Base-by-base conservation (phyloP, 2,329 filamentous ascomycete species). In the Pseudocercospora eumusae region DNA sequence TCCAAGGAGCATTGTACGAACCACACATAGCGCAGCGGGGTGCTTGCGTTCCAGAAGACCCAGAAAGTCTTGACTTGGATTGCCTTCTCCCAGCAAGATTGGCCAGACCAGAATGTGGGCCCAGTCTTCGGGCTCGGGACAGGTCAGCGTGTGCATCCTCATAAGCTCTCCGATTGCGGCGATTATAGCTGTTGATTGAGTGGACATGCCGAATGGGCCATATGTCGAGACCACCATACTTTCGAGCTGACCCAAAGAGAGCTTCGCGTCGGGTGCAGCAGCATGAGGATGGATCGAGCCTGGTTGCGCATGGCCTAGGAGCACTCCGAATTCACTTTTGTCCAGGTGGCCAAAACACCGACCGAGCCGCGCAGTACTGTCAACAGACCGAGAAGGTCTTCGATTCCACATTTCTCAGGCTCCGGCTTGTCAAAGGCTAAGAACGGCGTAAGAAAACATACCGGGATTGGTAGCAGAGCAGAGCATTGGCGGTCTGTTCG, bases 41-140 rank as follows among this genome's bases (percentile, higher is more conserved):
- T 61, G 58, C 11, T 59, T 62, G 11, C 62, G 21, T 23, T 64
- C 56, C 9, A 72, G 47, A 7, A 70, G 56, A 13, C 55, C 36
- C 21, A 70, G 59, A 40, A 66, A 72, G 3, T 63, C 63, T 8
- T 60, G 40, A 7, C 63, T 58, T 23, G 28, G 25, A n/a, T 50
- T 27, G n/a, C 49, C 53, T 21, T 53, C 53, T 13, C 58, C 58
- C 1, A 69, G 62, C 1, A 57, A 52, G 20, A 66, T 69, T 10
- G 63, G 64, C 69, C 69, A 72, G 6, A 59, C 56, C 7, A 71
- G 59, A 7, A 67, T 60, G 33, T 69, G 61, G 1, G 60, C 64
- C 67, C 67, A 71, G 10, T 61, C 52, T 2, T 63, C 62, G 15
- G 70, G 66, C 13, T 60, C 62, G 47, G 62, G 61, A 10, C 57